phyloP scores from a whole-genome alignment of 2,329 filamentous ascomycete genomes.

The Hymenoscyphus repandus region DNA sequence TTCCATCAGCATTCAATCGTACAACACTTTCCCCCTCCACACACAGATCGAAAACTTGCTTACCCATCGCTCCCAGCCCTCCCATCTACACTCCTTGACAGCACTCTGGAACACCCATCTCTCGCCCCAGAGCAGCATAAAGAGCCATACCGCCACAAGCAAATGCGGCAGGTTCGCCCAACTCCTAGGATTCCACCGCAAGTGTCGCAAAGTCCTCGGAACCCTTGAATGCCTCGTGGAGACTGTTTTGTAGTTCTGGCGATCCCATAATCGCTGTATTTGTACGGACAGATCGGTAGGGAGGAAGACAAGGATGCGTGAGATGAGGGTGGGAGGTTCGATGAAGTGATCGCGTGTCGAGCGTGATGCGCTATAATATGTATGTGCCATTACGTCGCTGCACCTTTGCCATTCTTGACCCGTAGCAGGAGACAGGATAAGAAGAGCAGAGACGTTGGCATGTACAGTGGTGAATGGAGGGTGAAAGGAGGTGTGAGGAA shows the following conservation, averaged over 20 bases:
- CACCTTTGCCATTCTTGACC: conserved; percentile 12
- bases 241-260: conserved; percentile 10
- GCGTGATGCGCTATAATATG: conserved; percentile 18
- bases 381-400: conserved; percentile 16
- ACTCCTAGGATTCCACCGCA: conserved; percentile 46
- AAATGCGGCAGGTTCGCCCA: conserved; percentile 60
- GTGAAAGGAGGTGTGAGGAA: no score
- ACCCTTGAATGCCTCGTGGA: conserved; percentile 14
- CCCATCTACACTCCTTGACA: conserved; percentile 73
- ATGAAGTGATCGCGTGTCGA: conserved; percentile 25
- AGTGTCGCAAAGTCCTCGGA: conserved; percentile 16
- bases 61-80: conserved; percentile 91
- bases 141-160: conserved; percentile 67
- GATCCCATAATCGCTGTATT: conserved; percentile 23
- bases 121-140: conserved; percentile 81
- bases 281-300: conserved; percentile 20
- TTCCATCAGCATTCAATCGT: conserved; percentile 2
- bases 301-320: conserved; percentile 21
- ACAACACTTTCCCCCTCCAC: not conserved
- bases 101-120: conserved; percentile 67
- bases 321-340: conserved; percentile 24
- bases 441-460: no score
- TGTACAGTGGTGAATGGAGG: no score
- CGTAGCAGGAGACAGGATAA: no score
- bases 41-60: conserved; percentile 25